Base-by-base conservation (phyloP, 2,329 filamentous ascomycete genomes). In the Cercospora sp. region DNA sequence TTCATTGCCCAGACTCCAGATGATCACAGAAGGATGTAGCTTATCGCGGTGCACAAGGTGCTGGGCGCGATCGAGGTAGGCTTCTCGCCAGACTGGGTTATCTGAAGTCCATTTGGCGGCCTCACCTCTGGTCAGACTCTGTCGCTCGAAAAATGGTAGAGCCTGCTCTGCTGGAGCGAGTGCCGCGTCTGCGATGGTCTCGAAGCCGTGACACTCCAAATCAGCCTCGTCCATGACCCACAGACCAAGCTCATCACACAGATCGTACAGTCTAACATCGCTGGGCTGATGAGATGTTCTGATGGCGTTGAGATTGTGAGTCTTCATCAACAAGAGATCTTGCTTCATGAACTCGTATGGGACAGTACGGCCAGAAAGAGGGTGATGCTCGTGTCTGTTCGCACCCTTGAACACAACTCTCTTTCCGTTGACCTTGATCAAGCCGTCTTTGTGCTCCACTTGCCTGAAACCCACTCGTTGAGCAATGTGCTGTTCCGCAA, bases 1-100 rank as follows among this genome's bases (percentile, higher is more conserved):
- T 75, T 92, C 90, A 73, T 92, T 92, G 0, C 90, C 90, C 0
- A 92, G 81, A 58, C 87, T 90, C 90, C 90, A 92, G 21, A 91
- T 86, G 60, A 92, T 87, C 61, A 92, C 83, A n/a, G 85, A 89
- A 0, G 90, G 78, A 71, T 91, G 88, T 67, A 92, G 89, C 79
- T 91, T 91, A 77, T 92, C 89, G 16, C 90, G 83, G 73, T 88
- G 84, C 0, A 92, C 83, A 65, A 92, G 79, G 65, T 90, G 87
- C 34, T 82, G 79, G 66, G 88, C 87, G 3, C 90, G 86, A 76
- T 92, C 90, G 1, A 92, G 74, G 70, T 92, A 92, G 0, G 89
- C 88, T 1, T 83, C 83, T 65, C 81, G 83, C 89, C 88, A 91
- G 0, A 81, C 80, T 1, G 85, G 83, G 67, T 90, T 90, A 73